A percentile compares a stretch with the other conserved stretches of the same genome.
These are phyloP conservation scores for Pyrus bretschneideri DNA, from an alignment of 306 rosid genomes.

Conservation along the genomic window DNA sequence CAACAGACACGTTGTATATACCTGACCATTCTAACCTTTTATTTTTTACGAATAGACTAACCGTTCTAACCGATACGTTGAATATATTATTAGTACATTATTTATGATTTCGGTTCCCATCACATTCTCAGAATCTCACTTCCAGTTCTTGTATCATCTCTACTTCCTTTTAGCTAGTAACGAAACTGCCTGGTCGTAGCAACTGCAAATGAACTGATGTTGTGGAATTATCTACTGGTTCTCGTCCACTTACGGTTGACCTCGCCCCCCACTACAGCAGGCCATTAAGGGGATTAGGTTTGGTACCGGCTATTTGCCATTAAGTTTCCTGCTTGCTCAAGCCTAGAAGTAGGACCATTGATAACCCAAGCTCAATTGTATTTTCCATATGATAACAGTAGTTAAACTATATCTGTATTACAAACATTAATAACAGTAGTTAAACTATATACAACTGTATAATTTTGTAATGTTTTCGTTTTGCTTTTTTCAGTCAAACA, in stretches of 20 bases:
- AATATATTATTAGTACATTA: not conserved
- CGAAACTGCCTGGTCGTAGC: not conserved
- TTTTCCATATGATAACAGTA: not conserved
- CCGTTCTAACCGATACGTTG: not conserved
- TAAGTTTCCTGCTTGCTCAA: not conserved
- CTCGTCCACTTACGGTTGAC: no score
- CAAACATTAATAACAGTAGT: not conserved
- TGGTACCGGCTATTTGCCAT: not conserved
- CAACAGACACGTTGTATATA: not conserved
- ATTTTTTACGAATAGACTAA: not conserved
- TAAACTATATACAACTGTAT: not conserved
- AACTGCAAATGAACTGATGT: not conserved
- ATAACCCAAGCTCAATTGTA: not conserved
- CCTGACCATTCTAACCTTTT: not conserved
- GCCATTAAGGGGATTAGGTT: not conserved
- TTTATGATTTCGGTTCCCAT: not conserved
- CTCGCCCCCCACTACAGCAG: no score
- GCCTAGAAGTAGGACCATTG: not conserved
- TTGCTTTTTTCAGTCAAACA: constrained; percentile 51
- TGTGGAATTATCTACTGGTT: no score
- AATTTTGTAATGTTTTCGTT: not conserved
- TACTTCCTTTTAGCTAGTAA: not conserved
- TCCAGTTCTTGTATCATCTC: not conserved
- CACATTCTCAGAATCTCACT: not conserved
- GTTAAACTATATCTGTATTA: not conserved